Evolutionary conservation across 805 yeast species (phyloP).

Genomic region (Wickerhamiella australiensis): DNA sequence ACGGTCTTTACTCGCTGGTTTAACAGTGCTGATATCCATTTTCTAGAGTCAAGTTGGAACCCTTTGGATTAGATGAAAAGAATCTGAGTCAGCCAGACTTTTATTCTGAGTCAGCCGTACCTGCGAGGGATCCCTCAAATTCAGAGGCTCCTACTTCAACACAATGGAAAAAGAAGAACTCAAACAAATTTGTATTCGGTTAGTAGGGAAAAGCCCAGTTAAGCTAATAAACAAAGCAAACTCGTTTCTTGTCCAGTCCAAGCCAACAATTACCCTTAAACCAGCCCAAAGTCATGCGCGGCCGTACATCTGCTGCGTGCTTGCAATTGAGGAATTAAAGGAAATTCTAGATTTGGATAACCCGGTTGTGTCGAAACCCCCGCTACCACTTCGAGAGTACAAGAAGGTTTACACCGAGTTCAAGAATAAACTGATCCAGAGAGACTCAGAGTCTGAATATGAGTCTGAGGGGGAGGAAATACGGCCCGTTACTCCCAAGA

Average conservation of each 20-base stretch:
- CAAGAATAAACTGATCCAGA: background rate
- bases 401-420: slow-evolving; percentile 16
- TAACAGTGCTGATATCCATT: slow-evolving; percentile 67
- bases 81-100: background rate
- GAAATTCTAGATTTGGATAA: slow-evolving; percentile 9
- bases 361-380: slow-evolving; percentile 16
- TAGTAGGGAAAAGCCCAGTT: slow-evolving; percentile 4
- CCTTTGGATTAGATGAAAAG: background rate
- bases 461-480: background rate
- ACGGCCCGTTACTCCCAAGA: background rate
- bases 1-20: slow-evolving; percentile 50
- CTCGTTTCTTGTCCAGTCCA: slow-evolving; percentile 15
- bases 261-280: slow-evolving; percentile 14
- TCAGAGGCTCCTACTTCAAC: too few species aligned
- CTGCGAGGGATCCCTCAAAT: too few species aligned
- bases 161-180: slow-evolving; percentile 3
- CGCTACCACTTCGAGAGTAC: slow-evolving; percentile 19
- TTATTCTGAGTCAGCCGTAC: too few species aligned
- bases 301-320: slow-evolving; percentile 18
- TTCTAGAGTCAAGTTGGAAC: background rate
- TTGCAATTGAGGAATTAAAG: slow-evolving; percentile 18
- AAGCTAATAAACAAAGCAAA: slow-evolving; percentile 14
- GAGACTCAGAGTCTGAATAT: background rate
- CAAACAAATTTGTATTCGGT: background rate
- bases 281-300: slow-evolving; percentile 20